These are phyloP conservation scores for Zizania latifolia DNA, from an alignment of 176 grass and related monocot genomes.

Conservation along the genomic window DNA sequence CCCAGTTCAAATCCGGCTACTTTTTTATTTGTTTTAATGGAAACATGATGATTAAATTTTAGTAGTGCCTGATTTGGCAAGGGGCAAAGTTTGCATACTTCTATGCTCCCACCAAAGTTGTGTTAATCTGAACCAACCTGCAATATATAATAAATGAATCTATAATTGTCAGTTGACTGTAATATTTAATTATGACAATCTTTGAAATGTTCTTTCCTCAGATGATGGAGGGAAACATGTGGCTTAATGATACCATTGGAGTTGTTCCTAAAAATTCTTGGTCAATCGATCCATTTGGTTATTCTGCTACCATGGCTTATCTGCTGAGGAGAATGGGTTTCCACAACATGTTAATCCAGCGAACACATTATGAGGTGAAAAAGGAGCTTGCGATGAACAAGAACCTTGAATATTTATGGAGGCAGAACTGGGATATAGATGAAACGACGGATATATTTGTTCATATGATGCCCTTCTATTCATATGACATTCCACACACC, in stretches of 20 bases:
- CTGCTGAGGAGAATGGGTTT: conserved; percentile 93
- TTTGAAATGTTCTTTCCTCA: conserved; percentile 29
- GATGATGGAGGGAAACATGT: conserved; percentile 96
- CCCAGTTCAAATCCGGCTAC: neutral
- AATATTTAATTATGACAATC: neutral
- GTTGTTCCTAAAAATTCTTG: conserved; percentile 97
- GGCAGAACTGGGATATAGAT: conserved; percentile 90
- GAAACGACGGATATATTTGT: conserved; percentile 99
- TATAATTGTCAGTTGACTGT: neutral
- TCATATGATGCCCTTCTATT: conserved; percentile 99
- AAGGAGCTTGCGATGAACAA: conserved; percentile 79
- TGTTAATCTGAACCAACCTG: neutral
- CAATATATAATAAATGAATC: neutral
- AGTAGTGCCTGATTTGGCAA: neutral
- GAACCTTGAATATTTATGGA: conserved; percentile 96
- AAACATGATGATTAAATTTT: neutral
- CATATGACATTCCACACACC: conserved; percentile 97
- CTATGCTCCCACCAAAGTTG: neutral
- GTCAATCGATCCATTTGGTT: conserved; percentile 96
- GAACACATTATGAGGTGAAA: conserved; percentile 96
- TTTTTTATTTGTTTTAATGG: neutral
- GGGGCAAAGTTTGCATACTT: neutral
- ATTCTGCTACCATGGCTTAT: conserved; percentile 97
- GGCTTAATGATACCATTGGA: conserved; percentile 93
- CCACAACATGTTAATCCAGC: conserved; percentile 92